Evolutionary conservation across 495 filamentous ascomycete species (phyloP).

Genomic region (Thermothielavioides terrestris): DNA sequence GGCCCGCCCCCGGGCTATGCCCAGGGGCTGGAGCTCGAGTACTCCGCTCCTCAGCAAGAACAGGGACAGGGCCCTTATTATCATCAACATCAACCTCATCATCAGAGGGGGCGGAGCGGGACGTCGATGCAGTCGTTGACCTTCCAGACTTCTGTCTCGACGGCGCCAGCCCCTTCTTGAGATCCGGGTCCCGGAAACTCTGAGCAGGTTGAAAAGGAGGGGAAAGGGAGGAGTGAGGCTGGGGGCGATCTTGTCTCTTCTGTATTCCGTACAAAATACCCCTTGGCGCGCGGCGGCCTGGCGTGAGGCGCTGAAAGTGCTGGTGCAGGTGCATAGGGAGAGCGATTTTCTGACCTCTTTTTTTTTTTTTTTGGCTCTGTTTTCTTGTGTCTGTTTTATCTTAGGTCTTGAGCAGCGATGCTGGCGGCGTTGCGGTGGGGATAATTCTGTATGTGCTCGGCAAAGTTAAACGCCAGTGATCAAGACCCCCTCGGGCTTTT

Average conservation of each 20-base stretch:
- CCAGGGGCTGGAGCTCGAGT: neutral
- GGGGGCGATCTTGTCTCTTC: no score
- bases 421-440: no score
- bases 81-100: slow-evolving; percentile 3
- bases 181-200: no score
- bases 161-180: neutral
- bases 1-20: neutral
- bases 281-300: neutral
- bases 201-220: no score
- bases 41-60: no score
- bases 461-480: no score
- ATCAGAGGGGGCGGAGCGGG: neutral
- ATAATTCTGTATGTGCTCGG: no score
- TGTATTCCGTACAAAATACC: slow-evolving; percentile 3
- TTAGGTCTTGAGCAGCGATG: neutral
- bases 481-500: no score
- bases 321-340: slow-evolving; percentile 6
- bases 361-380: neutral
- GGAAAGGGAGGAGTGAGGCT: no score
- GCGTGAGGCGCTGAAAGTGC: no score
- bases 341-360: neutral
- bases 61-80: neutral
- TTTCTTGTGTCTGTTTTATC: neutral
- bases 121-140: slow-evolving; percentile 12
- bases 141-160: slow-evolving; percentile 21